Base-by-base conservation (phyloP, 805 yeast species). In the Zygotorulaspora florentina region DNA sequence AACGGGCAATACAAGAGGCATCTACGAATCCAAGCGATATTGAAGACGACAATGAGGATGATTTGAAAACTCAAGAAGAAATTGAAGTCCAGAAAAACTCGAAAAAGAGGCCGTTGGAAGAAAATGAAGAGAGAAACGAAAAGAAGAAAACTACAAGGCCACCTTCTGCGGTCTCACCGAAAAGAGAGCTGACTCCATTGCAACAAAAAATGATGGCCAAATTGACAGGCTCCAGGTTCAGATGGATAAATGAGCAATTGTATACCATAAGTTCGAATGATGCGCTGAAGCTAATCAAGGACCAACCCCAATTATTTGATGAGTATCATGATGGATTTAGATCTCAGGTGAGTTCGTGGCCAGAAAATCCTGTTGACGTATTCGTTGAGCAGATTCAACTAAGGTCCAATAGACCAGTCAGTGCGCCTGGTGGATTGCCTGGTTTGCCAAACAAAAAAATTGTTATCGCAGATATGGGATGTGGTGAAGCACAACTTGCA, bases 241-340 rank as follows among this genome's bases (percentile, higher is more conserved):
- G 99, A 65, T 93, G 98, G 98, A 93, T 93, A 62, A 93, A 93
- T 64, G 99, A 93, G 67, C 95, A 91, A 62, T 71, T 93, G n/a
- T 93, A 93, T 62, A 93, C 98, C 1, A 83, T 82, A 30, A 68
- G 82, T 1, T 90, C 98, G 0, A 80, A 78, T 6, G 79, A 79
- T 17, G 98, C 99, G 0, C 69, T 87, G 23, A 70, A 74, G 18
- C 68, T 93, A 50, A 80, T 93, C 35, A 71, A 77, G 46, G 79
- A 83, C 12, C 96, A 90, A 56, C 99, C 99, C 0, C 80, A 81
- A 18, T 72, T 93, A 50, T 93, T 90, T 64, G 93, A 87, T 54
- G 98, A 91, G 61, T 93, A 93, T 58, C 99, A 95, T 62, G 84
- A 81, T 46, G 99, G 99, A 0, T 93, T 93, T 73, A 75, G 95